Base-by-base conservation (phyloP, 495 filamentous ascomycete species). In the Aspergillus heteromorphus region DNA sequence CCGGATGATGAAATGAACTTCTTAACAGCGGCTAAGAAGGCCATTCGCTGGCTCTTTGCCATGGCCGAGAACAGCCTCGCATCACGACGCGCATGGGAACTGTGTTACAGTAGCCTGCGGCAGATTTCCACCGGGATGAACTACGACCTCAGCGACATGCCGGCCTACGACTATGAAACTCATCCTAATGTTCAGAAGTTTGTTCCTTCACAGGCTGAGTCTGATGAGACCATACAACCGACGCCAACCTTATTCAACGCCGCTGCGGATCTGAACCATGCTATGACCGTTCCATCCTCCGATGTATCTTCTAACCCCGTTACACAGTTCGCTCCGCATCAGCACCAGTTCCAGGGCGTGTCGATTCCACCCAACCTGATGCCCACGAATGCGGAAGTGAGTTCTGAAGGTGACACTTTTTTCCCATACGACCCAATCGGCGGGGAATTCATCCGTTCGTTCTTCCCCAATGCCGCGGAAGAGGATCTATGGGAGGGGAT, bases 11-110 rank as follows among this genome's bases (percentile, higher is more conserved):
- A 81, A 29, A 64, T 69, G 10, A 66, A 67, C 0, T 72, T 82
- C 21, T 58, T 85, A 6, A 48, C 58, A 3, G 65, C 77, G 8
- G 61, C 80, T 0, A 84, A 84, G 47, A 83, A 83, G 50, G 71
- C 76, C 13, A 67, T 79, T 11, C 65, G 68, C 14, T 85, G 83
- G 81, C 68, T 86, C 8, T 71, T 69, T 19, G 65, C 69, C 38
- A 79, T 85, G 79, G 73, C 79, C 6, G 63, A 72, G 20, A 67
- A 73, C n/a, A 79, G 79, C 49, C 65, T 82, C 34, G 73, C 77
- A 10, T 82, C 82, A 2, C 65, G 75, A 50, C 79, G 82, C 48
- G 81, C 81, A 27, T 85, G 78, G 73, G 71, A 78, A 19, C 70
- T 85, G n/a, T 83, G 80, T 51, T 73, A 79, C 49, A 55, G 65